These are phyloP conservation scores for Brassica incana DNA, from an alignment of 345 rosid species.

Conservation along the genomic window DNA sequence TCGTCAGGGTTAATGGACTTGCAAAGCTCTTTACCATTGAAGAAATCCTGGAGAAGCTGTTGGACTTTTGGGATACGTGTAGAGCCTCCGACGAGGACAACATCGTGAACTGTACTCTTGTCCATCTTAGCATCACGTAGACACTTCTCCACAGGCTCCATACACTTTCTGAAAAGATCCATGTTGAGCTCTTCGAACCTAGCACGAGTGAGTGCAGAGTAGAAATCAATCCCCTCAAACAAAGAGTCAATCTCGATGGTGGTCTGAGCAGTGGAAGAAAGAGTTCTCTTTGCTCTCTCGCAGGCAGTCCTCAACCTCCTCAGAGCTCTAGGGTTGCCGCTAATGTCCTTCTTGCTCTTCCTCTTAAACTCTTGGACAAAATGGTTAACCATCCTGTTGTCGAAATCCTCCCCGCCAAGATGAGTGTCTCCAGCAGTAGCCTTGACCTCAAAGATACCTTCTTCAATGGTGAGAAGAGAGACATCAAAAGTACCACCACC, in stretches of 20 bases:
- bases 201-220: neutral
- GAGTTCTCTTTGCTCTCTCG: neutral
- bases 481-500: neutral
- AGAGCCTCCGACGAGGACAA: neutral
- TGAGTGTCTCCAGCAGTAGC: neutral
- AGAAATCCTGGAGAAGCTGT: neutral
- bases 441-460: neutral
- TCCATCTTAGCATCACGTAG: neutral
- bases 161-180: neutral
- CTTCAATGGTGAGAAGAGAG: neutral
- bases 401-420: neutral
- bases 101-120: neutral
- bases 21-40: neutral
- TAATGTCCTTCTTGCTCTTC: neutral
- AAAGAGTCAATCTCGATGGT: neutral
- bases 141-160: neutral
- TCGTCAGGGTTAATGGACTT: neutral
- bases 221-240: neutral
- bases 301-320: neutral
- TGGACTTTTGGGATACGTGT: neutral
- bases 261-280: neutral
- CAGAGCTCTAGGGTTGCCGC: neutral
- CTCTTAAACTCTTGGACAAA: neutral
- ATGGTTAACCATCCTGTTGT: neutral
- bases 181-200: neutral